Base-by-base conservation (phyloP, 352 stramenopile genomes). In the Phytopythium delawarense region DNA sequence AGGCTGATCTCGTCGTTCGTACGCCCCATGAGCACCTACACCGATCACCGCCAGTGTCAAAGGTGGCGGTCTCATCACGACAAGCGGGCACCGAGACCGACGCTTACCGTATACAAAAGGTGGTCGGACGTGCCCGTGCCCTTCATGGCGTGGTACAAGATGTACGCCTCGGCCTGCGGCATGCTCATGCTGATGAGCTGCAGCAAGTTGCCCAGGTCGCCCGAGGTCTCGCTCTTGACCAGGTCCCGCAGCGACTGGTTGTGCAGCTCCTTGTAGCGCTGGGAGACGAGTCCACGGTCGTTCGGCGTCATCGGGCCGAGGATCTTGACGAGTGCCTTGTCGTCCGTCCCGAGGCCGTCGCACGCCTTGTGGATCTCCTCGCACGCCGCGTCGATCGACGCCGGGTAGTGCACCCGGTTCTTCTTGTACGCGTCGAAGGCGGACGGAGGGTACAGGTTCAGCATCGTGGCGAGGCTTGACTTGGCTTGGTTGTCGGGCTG, bases 281-380 rank as follows among this genome's bases (percentile, higher is more conserved):
- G 63, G 23, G 65, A 68, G 56, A 90, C 69, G 4, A 90, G 63
- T 7, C 66, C 64, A 44, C 81, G 81, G 32, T 87, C 74, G 39
- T 78, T 72, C 23, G 81, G 64, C 39, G 73, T 75, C 28, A 73
- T 60, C 12, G 72, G 60, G 34, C 77, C 81, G 42, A 91, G 56
- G 5, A 84, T 49, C 46, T 85, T 75, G 61, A 81, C 75, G 23
- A 92, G 76, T 3, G 70, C 54, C 52, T 83, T 70, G 58, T 92
- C 81, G 50, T 92, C 73, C 23, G 84, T 92, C 62, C 84, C 84
- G 30, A 89, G 7, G 34, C 84, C 84, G 5, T 67, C 65, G 53
- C 74, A 86, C n/a, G 80, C 81, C 61, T 72, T 71, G 67, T 90
- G 67, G 69, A 92, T 87, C 68, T 89, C 62, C 50, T 92, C 79